Evolutionary conservation across 2,329 filamentous ascomycete genomes (phyloP).

Genomic region (Hortaea sp.): DNA sequence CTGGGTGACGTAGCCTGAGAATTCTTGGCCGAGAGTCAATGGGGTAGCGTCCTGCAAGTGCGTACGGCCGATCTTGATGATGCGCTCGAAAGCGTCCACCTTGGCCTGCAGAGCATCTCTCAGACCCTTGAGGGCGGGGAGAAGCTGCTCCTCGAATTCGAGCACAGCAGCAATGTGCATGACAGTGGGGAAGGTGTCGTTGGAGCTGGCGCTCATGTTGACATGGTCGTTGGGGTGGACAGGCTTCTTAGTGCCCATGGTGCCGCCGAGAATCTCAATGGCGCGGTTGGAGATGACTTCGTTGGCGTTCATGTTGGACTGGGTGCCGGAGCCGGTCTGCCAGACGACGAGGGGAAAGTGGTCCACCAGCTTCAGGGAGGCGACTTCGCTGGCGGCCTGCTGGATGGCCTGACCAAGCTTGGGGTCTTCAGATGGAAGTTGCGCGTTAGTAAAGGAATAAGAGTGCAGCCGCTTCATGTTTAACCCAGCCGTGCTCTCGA

Average conservation of each 20-base stretch:
- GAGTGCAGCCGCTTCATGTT: no score
- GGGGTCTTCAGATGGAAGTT: constrained; percentile 48
- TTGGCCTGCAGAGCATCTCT: constrained; percentile 79
- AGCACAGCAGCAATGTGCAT: constrained; percentile 99
- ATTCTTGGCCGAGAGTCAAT: constrained; percentile 90
- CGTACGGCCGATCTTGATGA: constrained; percentile 98
- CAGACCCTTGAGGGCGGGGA: constrained; percentile 74
- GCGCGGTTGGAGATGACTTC: constrained; percentile 99
- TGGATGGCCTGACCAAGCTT: constrained; percentile 87
- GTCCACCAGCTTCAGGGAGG: constrained; percentile 83
- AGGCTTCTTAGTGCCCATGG: constrained; percentile 93
- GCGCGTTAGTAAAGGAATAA: background rate
- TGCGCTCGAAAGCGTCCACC: constrained; percentile 78
- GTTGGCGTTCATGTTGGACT: constrained; percentile 99
- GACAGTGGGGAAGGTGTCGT: constrained; percentile 98
- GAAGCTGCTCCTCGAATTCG: constrained; percentile 75
- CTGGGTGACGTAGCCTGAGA: constrained; percentile 94
- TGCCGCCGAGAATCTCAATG: constrained; percentile 91
- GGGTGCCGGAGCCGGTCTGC: constrained; percentile 97
- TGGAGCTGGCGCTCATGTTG: constrained; percentile 97
- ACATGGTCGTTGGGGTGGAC: constrained; percentile 99
- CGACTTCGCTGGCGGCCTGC: constrained; percentile 87
- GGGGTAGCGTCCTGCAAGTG: constrained; percentile 97
- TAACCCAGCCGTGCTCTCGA: background rate
- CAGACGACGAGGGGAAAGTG: constrained; percentile 98